Evolutionary conservation across 345 rosid genomes (phyloP).

Genomic region (Anacardium occidentale): DNA sequence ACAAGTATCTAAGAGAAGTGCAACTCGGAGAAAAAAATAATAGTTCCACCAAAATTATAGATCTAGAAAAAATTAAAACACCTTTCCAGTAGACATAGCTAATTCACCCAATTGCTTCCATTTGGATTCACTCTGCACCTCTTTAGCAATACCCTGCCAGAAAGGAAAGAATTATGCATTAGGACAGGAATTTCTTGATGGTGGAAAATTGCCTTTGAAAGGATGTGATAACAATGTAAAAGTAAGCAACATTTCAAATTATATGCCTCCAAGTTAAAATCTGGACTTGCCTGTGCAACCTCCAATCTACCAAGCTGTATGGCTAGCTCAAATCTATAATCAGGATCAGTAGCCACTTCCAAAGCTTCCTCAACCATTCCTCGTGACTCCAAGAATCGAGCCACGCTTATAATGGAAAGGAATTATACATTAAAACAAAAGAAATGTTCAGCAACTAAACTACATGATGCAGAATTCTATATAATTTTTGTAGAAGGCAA

Average conservation of each 20-base stretch:
- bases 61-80: slow-evolving; percentile 15
- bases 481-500: background rate
- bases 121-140: slow-evolving; percentile 84
- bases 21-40: background rate
- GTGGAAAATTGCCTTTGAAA: slow-evolving; percentile 4
- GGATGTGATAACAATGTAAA: slow-evolving; percentile 4
- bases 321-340: slow-evolving; percentile 94
- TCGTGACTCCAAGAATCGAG: slow-evolving; percentile 96
- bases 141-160: slow-evolving; percentile 77
- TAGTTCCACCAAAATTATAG: background rate
- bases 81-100: slow-evolving; percentile 97
- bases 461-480: background rate
- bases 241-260: background rate
- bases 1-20: background rate
- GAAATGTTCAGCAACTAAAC: background rate
- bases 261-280: slow-evolving; percentile 1
- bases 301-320: slow-evolving; percentile 92
- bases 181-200: slow-evolving; percentile 11
- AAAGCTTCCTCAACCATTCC: slow-evolving; percentile 96
- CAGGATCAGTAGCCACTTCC: slow-evolving; percentile 95
- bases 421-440: slow-evolving; percentile 24
- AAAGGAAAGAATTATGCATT: slow-evolving; percentile 8
- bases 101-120: slow-evolving; percentile 99
- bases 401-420: slow-evolving; percentile 64
- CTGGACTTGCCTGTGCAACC: slow-evolving; percentile 72